Percentiles rank a stretch among this genome's conserved stretches.
Evolutionary conservation across 805 yeast species (phyloP).

Genomic region (Wickerhamiella lipophila): DNA sequence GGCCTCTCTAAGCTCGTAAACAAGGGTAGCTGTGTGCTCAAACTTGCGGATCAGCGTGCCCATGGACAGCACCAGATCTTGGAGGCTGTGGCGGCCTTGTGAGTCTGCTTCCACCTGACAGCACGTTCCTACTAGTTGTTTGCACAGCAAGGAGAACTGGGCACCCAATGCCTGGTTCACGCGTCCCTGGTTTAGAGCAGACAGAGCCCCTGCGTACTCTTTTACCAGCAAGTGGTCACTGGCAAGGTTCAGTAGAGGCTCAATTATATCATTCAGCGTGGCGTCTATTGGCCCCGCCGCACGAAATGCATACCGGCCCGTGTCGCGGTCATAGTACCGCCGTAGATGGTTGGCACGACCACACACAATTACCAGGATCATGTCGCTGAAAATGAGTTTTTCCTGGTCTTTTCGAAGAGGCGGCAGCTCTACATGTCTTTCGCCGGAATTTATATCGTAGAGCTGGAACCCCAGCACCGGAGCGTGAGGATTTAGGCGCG

Average conservation of each 20-base stretch:
- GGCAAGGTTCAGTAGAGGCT: slow-evolving; percentile 48
- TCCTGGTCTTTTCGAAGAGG: slow-evolving; percentile 49
- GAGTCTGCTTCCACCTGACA: slow-evolving; percentile 39
- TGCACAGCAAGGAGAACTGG: slow-evolving; percentile 39
- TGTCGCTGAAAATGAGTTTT: slow-evolving; percentile 55
- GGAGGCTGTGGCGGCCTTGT: slow-evolving; percentile 38
- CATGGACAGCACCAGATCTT: slow-evolving; percentile 43
- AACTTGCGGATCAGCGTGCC: slow-evolving; percentile 32
- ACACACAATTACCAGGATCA: slow-evolving; percentile 47
- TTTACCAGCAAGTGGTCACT: slow-evolving; percentile 46
- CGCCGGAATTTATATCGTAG: neutral
- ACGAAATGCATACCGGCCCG: slow-evolving; percentile 66
- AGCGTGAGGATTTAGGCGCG: slow-evolving; percentile 3
- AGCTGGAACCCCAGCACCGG: slow-evolving; percentile 5
- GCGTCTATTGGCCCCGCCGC: slow-evolving; percentile 48
- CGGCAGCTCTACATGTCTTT: neutral
- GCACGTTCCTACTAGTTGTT: slow-evolving; percentile 24
- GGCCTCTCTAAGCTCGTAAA: slow-evolving; percentile 32
- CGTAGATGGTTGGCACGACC: slow-evolving; percentile 66
- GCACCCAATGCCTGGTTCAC: slow-evolving; percentile 62
- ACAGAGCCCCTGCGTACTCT: slow-evolving; percentile 49
- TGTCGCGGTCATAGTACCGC: slow-evolving; percentile 39
- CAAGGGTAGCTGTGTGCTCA: slow-evolving; percentile 46
- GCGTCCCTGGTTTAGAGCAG: slow-evolving; percentile 46
- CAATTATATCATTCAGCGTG: slow-evolving; percentile 56